phyloP scores from a whole-genome alignment of 768 basidiomycete genomes.

The Amanita jacksonii region DNA sequence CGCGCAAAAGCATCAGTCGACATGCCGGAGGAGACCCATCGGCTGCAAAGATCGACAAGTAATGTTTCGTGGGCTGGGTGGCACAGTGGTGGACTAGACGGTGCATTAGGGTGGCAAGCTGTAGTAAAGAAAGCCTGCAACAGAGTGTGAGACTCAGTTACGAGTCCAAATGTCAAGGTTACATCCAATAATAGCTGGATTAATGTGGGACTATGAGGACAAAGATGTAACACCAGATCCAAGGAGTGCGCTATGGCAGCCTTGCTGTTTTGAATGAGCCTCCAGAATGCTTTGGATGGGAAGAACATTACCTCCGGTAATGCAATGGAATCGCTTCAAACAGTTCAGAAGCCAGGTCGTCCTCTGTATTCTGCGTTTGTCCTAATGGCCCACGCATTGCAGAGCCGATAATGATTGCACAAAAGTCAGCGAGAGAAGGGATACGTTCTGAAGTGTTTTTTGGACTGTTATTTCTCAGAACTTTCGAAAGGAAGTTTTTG shows the following conservation, averaged over 20 bases:
- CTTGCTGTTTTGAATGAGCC: constrained; percentile 23
- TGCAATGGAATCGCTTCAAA: constrained; percentile 45
- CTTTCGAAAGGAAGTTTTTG: constrained; percentile 32
- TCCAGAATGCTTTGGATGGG: neutral
- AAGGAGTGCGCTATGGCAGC: constrained; percentile 45
- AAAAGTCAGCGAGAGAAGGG: constrained; percentile 33
- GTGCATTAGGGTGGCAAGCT: constrained; percentile 20
- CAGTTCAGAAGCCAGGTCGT: constrained; percentile 23
- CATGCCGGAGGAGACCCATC: constrained; percentile 25
- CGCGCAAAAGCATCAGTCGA: constrained; percentile 22
- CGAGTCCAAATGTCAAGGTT: constrained; percentile 33
- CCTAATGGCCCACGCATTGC: constrained; percentile 26
- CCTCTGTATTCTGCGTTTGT: constrained; percentile 12
- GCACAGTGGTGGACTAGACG: constrained; percentile 21
- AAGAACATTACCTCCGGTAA: constrained; percentile 36
- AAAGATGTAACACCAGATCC: constrained; percentile 33
- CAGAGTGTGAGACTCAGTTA: constrained; percentile 32
- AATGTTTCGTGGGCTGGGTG: constrained; percentile 39
- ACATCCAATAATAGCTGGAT: constrained; percentile 40
- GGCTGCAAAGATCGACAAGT: constrained; percentile 33
- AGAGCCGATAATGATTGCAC: constrained; percentile 37
- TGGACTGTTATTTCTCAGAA: constrained; percentile 12
- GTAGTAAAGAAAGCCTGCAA: constrained; percentile 31
- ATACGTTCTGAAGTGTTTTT: constrained; percentile 15
- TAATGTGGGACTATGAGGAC: constrained; percentile 39